A percentile compares a stretch with the other conserved stretches of the same genome.
Evolutionary conservation across 2,329 filamentous ascomycete species (phyloP).

Genomic region (Xylariaceae sp.): DNA sequence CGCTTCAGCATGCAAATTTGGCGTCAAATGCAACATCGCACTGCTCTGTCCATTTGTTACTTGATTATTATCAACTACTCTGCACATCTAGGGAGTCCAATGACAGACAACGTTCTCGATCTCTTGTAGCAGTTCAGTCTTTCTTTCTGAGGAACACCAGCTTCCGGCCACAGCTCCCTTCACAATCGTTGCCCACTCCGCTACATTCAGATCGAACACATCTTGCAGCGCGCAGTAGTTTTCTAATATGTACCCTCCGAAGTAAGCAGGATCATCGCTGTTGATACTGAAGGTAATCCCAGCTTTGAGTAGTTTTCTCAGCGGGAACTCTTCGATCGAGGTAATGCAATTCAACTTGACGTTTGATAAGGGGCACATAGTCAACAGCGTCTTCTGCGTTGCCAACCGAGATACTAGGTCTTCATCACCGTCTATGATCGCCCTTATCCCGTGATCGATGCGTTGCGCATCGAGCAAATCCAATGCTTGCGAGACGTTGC

Average conservation of each 20-base stretch:
- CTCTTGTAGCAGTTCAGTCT: constrained; percentile 53
- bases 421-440: constrained; percentile 52
- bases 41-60: no score
- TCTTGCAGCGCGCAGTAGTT: constrained; percentile 77
- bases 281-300: constrained; percentile 70
- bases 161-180: constrained; percentile 63
- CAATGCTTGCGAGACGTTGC: constrained; percentile 63
- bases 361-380: constrained; percentile 73
- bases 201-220: constrained; percentile 58
- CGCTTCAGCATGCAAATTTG: no score
- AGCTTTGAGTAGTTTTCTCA: constrained; percentile 60
- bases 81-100: constrained; percentile 10
- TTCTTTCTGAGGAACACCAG: constrained; percentile 65
- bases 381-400: constrained; percentile 57
- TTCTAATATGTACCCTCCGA: constrained; percentile 71
- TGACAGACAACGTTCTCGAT: constrained; percentile 36
- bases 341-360: constrained; percentile 58
- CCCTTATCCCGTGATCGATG: constrained; percentile 72
- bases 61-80: no score
- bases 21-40: no score
- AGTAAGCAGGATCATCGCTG: constrained; percentile 73
- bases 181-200: constrained; percentile 67
- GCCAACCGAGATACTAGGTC: constrained; percentile 59
- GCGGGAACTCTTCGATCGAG: constrained; percentile 54
- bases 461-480: constrained; percentile 60